phyloP scores from a whole-genome alignment of 768 basidiomycete genomes.

The Boletus rex-veris region DNA sequence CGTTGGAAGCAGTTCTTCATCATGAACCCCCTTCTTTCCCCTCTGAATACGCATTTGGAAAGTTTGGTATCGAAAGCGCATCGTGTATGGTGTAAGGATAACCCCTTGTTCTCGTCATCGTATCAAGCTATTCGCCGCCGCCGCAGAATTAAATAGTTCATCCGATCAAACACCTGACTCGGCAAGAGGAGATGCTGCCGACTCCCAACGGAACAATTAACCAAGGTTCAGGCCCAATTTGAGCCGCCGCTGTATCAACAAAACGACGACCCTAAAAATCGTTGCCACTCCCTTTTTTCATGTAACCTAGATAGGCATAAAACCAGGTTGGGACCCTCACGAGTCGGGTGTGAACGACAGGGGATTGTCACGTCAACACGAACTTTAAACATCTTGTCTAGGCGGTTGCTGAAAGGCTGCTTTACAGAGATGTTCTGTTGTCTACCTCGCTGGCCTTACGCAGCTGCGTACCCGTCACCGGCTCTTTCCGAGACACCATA shows the following conservation, averaged over 20 bases:
- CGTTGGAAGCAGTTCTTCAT: background rate
- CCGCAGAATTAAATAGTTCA: background rate
- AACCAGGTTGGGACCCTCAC: background rate
- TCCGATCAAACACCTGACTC: too few relatives aligned
- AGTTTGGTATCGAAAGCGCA: conserved; percentile 25
- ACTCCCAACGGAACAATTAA: conserved; percentile 1
- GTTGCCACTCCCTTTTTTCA: conserved; percentile 15
- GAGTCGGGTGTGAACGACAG: conserved; percentile 12
- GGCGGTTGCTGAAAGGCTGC: background rate
- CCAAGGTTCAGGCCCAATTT: background rate
- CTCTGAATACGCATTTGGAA: conserved; percentile 22
- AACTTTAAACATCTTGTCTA: conserved; percentile 7
- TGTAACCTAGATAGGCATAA: conserved; percentile 21
- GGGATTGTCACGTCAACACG: conserved; percentile 7
- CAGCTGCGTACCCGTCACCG: background rate
- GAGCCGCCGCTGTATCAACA: background rate
- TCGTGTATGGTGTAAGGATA: background rate
- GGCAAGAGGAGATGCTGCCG: background rate
- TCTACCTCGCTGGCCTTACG: background rate
- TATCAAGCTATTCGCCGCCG: background rate
- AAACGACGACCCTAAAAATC: conserved; percentile 10
- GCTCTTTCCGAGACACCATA: conserved; percentile 6
- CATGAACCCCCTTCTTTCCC: conserved; percentile 4
- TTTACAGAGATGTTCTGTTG: background rate
- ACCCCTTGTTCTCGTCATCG: conserved; percentile 13